These are phyloP conservation scores for Stachybotrys chartarum DNA, from an alignment of 2,329 filamentous ascomycete species.

Conservation along the genomic window DNA sequence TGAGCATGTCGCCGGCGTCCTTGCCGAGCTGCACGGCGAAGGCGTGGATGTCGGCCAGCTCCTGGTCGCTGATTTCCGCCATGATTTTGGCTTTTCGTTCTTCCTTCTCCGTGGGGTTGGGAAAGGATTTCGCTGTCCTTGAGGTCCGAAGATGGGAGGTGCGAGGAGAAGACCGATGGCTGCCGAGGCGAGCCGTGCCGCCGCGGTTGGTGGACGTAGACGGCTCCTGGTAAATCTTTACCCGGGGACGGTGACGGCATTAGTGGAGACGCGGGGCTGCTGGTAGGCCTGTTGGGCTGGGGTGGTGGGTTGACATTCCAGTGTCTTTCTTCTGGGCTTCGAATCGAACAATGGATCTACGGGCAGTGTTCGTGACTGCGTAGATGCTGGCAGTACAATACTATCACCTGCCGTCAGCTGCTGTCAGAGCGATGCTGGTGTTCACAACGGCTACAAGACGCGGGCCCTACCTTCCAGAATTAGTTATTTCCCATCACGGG, in stretches of 20 bases:
- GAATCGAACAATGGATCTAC: too few species aligned
- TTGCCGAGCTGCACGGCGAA: conserved; percentile 67
- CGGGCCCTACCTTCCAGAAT: too few species aligned
- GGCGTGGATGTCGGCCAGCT: conserved; percentile 58
- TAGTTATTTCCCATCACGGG: too few species aligned
- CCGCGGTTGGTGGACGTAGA: background rate
- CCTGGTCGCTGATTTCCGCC: conserved; percentile 25
- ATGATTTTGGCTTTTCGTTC: conserved; percentile 1
- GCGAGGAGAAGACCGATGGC: background rate
- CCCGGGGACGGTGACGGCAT: background rate
- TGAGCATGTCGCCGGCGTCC: conserved; percentile 60
- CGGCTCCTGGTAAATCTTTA: background rate
- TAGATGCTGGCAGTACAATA: too few species aligned
- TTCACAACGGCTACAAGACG: too few species aligned
- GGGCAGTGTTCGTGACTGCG: too few species aligned
- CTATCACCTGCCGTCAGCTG: too few species aligned
- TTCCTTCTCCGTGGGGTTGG: background rate
- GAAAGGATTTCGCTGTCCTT: background rate
- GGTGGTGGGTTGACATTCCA: background rate
- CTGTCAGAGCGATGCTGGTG: too few species aligned
- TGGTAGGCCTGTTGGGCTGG: background rate
- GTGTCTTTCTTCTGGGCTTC: too few species aligned
- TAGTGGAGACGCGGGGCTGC: background rate
- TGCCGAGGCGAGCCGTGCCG: background rate
- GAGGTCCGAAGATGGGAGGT: background rate